These are phyloP conservation scores for Alternaria burnsii DNA, from an alignment of 2,329 filamentous ascomycete species.

Conservation along the genomic window DNA sequence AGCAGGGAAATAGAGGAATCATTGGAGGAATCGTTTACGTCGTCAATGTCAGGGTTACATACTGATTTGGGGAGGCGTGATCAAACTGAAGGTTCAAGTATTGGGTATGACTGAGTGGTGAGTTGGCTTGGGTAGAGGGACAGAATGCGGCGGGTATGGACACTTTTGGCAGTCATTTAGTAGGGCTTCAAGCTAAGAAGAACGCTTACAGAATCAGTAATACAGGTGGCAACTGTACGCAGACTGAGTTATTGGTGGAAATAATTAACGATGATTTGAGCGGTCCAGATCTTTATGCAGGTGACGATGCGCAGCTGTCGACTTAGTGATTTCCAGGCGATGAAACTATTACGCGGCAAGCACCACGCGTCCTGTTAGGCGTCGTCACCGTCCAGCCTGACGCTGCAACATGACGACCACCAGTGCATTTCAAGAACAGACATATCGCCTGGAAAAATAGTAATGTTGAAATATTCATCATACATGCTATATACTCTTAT, in stretches of 20 bases:
- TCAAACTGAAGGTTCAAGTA: neutral
- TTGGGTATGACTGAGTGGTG: neutral
- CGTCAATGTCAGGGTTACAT: neutral
- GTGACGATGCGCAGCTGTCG: neutral
- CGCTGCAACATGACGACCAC: neutral
- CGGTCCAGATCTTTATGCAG: neutral
- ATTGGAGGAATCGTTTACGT: neutral
- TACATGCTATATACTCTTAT: neutral
- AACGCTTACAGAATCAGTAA: neutral
- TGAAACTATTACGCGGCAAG: slow-evolving; percentile 1
- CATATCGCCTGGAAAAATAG: neutral
- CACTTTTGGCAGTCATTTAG: neutral
- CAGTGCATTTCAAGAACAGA: neutral
- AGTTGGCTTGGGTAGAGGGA: neutral
- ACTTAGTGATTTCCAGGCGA: neutral
- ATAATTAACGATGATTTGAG: neutral
- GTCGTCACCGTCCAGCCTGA: slow-evolving; percentile 1
- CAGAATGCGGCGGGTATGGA: neutral
- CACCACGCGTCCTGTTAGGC: neutral
- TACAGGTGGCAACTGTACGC: neutral
- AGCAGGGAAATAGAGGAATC: neutral
- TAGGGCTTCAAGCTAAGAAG: neutral
- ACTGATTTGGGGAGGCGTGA: neutral
- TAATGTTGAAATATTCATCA: neutral
- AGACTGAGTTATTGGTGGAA: neutral